Base-by-base conservation (phyloP, 1,284 basidiomycete genomes). In the Mycosarcoma mackinlayi region DNA sequence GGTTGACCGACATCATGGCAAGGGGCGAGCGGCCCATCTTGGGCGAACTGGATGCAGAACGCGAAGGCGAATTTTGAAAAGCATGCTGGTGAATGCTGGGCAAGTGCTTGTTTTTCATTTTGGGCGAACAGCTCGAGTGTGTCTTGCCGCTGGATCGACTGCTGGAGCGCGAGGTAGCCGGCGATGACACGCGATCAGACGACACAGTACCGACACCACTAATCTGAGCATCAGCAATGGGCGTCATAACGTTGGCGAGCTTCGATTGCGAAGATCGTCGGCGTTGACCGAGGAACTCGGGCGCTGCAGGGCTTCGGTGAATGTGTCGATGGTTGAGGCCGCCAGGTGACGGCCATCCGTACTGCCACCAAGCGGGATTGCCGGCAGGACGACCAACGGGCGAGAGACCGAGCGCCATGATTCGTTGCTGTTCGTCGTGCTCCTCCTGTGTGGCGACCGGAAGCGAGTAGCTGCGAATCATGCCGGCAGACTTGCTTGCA, bases 371-470 rank as follows among this genome's bases (percentile, higher is more conserved):
- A 18, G 62, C 21, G 21, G 68, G 40, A 18, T 71, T 62, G 62
- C 38, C 46, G n/a, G 37, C 33, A 28, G 54, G 44, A 21, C 37
- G 51, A 7, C 47, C 59, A 4, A 52, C 54, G n/a, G 62, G 54
- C 18, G 69, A 64, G 14, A 61, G 37, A 27, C 65, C 70, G 19
- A 69, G 54, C 1, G 65, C 72, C 67, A 74, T 66, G 51, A 74
- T 58, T 47, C 67, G 62, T 35, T 66, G 69, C 38, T 75, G 74
- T 25, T 65, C 69, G 37, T 78, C 75, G 44, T 65, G 56, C 44
- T 78, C 76, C 18, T 44, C 50, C 49, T 78, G 76, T 3, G 76
- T 78, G 13, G 76, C 73, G 25, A 77, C 76, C 24, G 76, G 76
- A 33, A 76, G 49, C 23, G 76, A 78, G 49, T 77, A 78, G 57